These are phyloP conservation scores for Funneliformis caledonium DNA, from an alignment of 371 early-diverging fungal species.

Conservation along the genomic window DNA sequence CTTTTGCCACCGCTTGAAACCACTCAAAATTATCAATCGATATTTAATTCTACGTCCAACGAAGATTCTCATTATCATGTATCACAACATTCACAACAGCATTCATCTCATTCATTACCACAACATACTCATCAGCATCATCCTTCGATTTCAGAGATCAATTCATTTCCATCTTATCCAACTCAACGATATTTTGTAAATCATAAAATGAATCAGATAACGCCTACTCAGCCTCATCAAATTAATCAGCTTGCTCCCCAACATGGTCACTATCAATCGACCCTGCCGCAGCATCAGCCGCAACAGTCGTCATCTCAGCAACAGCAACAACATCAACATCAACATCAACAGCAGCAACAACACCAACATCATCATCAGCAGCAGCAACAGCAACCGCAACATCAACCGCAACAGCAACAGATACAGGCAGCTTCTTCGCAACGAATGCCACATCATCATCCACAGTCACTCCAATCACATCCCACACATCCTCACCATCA, in stretches of 20 bases:
- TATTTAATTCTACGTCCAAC: not conserved
- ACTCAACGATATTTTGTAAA: not conserved
- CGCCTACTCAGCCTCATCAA: not conserved
- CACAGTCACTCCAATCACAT: not conserved
- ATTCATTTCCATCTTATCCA: not conserved
- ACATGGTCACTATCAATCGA: not conserved
- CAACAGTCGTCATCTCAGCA: not conserved
- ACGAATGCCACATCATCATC: not conserved
- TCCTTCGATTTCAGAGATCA: not conserved
- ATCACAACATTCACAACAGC: not conserved
- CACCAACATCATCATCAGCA: not conserved
- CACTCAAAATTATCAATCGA: not conserved
- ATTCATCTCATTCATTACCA: not conserved
- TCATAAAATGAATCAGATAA: not conserved
- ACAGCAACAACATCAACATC: not conserved
- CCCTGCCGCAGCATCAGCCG: not conserved
- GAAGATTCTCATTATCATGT: not conserved
- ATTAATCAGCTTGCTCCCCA: not conserved
- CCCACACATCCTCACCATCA: not conserved
- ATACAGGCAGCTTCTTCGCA: not conserved
- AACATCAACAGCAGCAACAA: not conserved
- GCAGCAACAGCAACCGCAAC: conserved; percentile 3
- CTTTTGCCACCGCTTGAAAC: not conserved
- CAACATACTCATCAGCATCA: not conserved
- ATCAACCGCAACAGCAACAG: conserved; percentile 12